Conservation (phyloP, 148 eudicot species). For the Nepenthes gracilis region DNA sequence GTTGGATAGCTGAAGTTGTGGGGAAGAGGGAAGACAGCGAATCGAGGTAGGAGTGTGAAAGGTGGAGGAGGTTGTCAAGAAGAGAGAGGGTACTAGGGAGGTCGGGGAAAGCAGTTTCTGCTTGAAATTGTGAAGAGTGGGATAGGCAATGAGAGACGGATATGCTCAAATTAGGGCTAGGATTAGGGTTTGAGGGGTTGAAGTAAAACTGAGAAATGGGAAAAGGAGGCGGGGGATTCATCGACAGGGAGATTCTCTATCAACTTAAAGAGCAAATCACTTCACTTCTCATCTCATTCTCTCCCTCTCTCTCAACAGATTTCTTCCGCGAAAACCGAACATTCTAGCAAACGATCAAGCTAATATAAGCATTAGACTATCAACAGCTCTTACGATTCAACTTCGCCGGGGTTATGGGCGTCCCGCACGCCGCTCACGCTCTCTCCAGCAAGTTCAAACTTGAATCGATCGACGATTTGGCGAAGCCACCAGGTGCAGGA, state of each 20-base stretch:
- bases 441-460: no score
- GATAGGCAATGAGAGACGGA: conserved; percentile 4
- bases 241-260: background rate
- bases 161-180: conserved; percentile 18
- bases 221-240: conserved; percentile 7
- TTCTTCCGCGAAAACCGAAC: no score
- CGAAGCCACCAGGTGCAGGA: no score
- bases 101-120: conserved; percentile 10
- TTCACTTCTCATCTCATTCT: no score
- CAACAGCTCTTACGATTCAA: no score
- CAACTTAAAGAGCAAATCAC: no score
- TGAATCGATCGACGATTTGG: no score
- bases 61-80: conserved; percentile 30
- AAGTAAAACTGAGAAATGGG: conserved; percentile 3
- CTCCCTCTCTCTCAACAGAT: no score
- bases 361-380: no score
- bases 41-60: conserved; percentile 27
- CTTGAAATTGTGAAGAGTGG: conserved; percentile 2
- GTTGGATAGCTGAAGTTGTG: background rate
- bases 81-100: conserved; percentile 16
- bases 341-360: no score
- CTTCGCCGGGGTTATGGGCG: no score
- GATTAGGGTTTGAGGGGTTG: conserved; percentile 17
- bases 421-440: no score
- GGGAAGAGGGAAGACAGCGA: conserved; percentile 27